Base-by-base conservation (phyloP, 2,329 filamentous ascomycete genomes). In the Talaromyces piceae region DNA sequence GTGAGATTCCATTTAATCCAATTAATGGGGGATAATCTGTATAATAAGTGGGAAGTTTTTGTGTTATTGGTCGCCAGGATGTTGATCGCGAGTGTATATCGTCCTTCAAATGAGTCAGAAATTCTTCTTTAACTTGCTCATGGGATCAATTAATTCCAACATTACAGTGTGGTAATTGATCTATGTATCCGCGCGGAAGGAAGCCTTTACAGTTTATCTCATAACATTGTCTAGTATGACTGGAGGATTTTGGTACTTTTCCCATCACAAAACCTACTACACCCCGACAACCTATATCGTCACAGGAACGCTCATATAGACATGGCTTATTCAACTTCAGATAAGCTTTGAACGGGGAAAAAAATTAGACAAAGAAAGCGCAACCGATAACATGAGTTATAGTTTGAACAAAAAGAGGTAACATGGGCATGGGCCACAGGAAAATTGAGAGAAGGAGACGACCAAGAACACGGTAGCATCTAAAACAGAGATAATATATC, bases 401-500 rank as follows among this genome's bases (percentile, higher is more conserved):
- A 43, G 6, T 41, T 16, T 8, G 18, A 22, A 27, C 20, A 18
- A 28, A 41, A 41, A 44, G 30, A 45, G 46, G 49, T 51, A 51
- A 45, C n/a, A 31, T 37, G 46, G 41, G n/a, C n/a, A n/a, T n/a
- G n/a, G n/a, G n/a, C n/a, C n/a, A 52, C 28, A 43, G 33, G 44
- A 49, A 49, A 9, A 20, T 22, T 28, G 7, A 25, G 13, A 28
- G 27, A 52, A 44, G 11, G 20, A 20, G 28, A 18, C 22, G 20
- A 25, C 25, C 18, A 30, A 13, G 22, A 22, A 33, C n/a, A 49
- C 22, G 2, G 26, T 22, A 20, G 28, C 33, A 48, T 27, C 43
- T 48, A 53, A 43, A 53, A 53, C 41, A 53, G 30, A 51, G 59
- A 47, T 30, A 56, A 39, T 62, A 57, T 50, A 60, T 81, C 77